Evolutionary conservation across 2,329 filamentous ascomycete genomes (phyloP), one percentile per base, ranked within the genome.

Genomic region (Botrytis squamosa): DNA sequence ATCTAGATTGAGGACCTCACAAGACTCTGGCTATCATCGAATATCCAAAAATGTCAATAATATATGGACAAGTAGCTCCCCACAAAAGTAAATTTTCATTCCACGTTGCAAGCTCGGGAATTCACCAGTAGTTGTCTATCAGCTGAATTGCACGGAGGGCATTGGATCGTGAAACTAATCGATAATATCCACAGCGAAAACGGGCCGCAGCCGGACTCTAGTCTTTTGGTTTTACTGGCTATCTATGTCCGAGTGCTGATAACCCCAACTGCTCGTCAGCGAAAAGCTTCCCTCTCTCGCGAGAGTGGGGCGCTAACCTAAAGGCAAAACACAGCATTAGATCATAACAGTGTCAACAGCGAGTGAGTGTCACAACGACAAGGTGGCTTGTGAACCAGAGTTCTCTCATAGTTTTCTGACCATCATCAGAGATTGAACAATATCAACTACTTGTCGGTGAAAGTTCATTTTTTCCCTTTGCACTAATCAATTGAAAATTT

Each of bases 111-210:
- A 12, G 49, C 12, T n/a, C 25, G 6, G 10, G 10, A 7, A n/a
- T 52, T 52, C 22, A 14, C 49, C 9, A n/a, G 3, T 12, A 52
- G 4, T 52, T 14, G 22, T 52, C 49, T n/a, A 52, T 52, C 25
- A n/a, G 2, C 25, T 3, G 9, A 12, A 6, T 52, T 3, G 10
- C 10, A n/a, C 49, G 25, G 49, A 14, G 49, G 10, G 25, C 4
- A 52, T n/a, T 12, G 10, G 25, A 14, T 52, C 49, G 12, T 5
- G 22, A n/a, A 14, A 52, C 25, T n/a, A n/a, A 29, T 55, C 14
- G 6, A 18, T 55, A 55, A 18, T 8, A 0, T 55, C 2, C 8
- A 8, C 5, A 9, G 14, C 3, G 2, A 55, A 2, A n/a, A n/a
- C 14, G 25, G 46, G 6, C 12, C 14, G 25, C n/a, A 55, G 6